Conservation (phyloP, 768 basidiomycete species). For the Gloeophyllum trabeum region DNA sequence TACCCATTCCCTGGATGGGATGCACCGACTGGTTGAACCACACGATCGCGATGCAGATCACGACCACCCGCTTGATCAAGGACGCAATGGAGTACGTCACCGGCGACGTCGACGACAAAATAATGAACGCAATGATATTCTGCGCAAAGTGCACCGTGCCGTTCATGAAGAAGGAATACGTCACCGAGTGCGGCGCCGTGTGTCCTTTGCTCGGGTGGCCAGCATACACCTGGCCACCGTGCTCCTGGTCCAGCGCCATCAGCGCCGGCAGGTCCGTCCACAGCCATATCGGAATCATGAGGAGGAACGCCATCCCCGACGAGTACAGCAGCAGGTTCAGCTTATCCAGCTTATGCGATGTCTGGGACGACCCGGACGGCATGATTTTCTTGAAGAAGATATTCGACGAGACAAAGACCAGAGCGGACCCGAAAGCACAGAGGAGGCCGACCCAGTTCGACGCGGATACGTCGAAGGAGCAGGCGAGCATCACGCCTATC, state of each 20-base stretch:
- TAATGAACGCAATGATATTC: slow-evolving; percentile 95
- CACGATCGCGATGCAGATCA: slow-evolving; percentile 94
- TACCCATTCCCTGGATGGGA: slow-evolving; percentile 80
- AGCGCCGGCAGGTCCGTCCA: slow-evolving; percentile 77
- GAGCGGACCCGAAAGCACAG: slow-evolving; percentile 92
- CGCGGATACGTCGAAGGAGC: slow-evolving; percentile 83
- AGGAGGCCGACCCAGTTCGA: slow-evolving; percentile 83
- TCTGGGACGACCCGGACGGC: slow-evolving; percentile 42
- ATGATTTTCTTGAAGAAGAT: slow-evolving; percentile 99
- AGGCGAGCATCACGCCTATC: slow-evolving; percentile 94
- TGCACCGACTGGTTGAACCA: slow-evolving; percentile 92
- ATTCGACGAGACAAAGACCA: slow-evolving; percentile 96
- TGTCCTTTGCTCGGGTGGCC: slow-evolving; percentile 35
- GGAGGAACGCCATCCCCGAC: slow-evolving; percentile 82
- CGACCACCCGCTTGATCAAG: slow-evolving; percentile 93
- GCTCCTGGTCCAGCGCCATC: slow-evolving; percentile 29
- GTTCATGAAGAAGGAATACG: slow-evolving; percentile 84
- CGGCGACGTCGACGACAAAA: slow-evolving; percentile 91
- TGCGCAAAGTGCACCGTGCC: slow-evolving; percentile 95
- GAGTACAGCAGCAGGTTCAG: slow-evolving; percentile 94
- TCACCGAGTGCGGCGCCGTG: slow-evolving; percentile 46
- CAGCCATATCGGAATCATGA: slow-evolving; percentile 95
- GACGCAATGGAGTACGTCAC: slow-evolving; percentile 99
- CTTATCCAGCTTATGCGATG: slow-evolving; percentile 84
- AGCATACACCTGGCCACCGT: too few species aligned